Conservation (phyloP, 495 filamentous ascomycete species). For the Neurospora cerealis region DNA sequence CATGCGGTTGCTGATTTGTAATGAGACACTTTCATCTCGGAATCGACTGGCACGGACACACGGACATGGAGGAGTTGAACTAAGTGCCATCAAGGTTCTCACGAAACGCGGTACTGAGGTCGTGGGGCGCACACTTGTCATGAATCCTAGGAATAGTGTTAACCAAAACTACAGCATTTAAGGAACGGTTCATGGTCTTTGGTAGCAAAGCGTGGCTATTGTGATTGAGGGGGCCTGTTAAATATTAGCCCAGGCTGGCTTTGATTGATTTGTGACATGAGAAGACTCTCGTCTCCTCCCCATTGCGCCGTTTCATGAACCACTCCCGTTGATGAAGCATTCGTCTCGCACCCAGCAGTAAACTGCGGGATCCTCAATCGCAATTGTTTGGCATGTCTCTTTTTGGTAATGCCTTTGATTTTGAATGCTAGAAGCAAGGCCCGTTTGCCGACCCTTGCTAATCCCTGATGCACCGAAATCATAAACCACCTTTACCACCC, state of each 20-base stretch:
- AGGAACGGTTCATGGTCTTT: background rate
- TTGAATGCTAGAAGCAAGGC: conserved; percentile 35
- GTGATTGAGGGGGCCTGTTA: background rate
- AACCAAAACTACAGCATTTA: background rate
- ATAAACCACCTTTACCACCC: conserved; percentile 43
- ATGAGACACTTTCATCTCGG: background rate
- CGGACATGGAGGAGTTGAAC: background rate
- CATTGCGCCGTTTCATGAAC: conserved; percentile 10
- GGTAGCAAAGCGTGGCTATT: background rate
- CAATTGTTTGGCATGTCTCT: conserved; percentile 19
- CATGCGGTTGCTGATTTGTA: background rate
- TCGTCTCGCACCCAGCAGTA: conserved; percentile 12
- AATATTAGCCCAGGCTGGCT: conserved; percentile 14
- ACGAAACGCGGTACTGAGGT: background rate
- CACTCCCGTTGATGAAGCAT: conserved; percentile 11
- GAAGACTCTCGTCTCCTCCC: conserved; percentile 6
- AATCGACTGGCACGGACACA: background rate
- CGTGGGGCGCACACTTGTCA: background rate
- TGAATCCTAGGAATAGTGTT: background rate
- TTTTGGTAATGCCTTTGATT: conserved; percentile 34
- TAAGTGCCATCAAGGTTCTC: background rate
- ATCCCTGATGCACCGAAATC: conserved; percentile 45
- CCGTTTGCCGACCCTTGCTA: conserved; percentile 37
- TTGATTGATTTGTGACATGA: conserved; percentile 15
- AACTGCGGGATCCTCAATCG: conserved; percentile 22